Conservation (phyloP, 2,329 filamentous ascomycete species). For the Didymella keratinophila region DNA sequence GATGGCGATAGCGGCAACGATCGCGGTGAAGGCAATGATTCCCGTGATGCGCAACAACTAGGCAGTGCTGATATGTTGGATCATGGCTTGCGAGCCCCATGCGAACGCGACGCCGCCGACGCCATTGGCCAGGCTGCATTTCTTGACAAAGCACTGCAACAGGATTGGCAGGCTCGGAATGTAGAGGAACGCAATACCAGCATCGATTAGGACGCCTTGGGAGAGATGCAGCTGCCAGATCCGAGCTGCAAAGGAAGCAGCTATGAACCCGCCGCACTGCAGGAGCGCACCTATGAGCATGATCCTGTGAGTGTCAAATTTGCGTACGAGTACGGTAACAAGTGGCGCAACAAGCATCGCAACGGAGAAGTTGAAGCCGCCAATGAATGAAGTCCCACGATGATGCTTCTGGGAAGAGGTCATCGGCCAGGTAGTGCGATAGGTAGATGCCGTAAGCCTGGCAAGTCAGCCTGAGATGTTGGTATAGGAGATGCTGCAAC, state of each 20-base stretch:
- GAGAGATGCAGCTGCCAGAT: slow-evolving; percentile 53
- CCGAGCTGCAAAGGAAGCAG: slow-evolving; percentile 44
- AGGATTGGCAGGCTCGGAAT: slow-evolving; percentile 46
- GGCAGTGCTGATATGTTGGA: slow-evolving; percentile 39
- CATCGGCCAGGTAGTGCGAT: slow-evolving; percentile 48
- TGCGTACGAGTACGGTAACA: slow-evolving; percentile 35
- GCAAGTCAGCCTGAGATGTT: not conserved
- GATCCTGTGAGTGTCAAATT: slow-evolving; percentile 29
- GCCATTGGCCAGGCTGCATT: slow-evolving; percentile 51
- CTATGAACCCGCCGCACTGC: slow-evolving; percentile 43
- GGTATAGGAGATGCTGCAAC: not conserved
- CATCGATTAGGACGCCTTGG: slow-evolving; percentile 51
- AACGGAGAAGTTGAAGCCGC: slow-evolving; percentile 46
- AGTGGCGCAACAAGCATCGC: slow-evolving; percentile 43
- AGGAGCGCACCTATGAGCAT: slow-evolving; percentile 46
- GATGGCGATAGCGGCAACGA: slow-evolving; percentile 35
- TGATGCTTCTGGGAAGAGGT: slow-evolving; percentile 42
- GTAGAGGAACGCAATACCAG: slow-evolving; percentile 51
- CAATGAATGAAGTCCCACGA: slow-evolving; percentile 48
- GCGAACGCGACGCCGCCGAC: slow-evolving; percentile 49
- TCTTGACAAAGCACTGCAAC: slow-evolving; percentile 53
- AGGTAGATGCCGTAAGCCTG: slow-evolving; percentile 52
- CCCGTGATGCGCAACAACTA: slow-evolving; percentile 55
- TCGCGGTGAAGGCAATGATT: slow-evolving; percentile 38
- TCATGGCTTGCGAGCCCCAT: slow-evolving; percentile 46